A percentile compares a stretch with the other conserved stretches of the same genome.
phyloP scores from a whole-genome alignment of 2,329 filamentous ascomycete species.

The Drechslerella dactyloides region DNA sequence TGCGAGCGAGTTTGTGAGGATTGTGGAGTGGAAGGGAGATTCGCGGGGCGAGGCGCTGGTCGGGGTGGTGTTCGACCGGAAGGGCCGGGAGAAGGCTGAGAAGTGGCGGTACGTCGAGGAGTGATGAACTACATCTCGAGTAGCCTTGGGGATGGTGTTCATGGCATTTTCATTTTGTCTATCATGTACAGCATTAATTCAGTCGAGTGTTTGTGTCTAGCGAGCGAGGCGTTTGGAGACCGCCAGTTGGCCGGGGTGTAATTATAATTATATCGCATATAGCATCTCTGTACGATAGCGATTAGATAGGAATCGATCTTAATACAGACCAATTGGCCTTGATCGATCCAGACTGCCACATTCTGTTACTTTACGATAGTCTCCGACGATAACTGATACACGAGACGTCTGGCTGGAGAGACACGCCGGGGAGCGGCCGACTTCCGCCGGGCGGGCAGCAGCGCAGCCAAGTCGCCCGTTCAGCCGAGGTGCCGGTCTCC shows the following conservation, averaged over 20 bases:
- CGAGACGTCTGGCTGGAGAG: slow-evolving; percentile 21
- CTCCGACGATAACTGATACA: background rate
- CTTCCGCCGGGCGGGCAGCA: slow-evolving; percentile 14
- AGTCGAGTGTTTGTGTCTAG: background rate
- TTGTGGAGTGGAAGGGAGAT: slow-evolving; percentile 49
- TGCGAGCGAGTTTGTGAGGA: slow-evolving; percentile 42
- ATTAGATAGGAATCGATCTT: background rate
- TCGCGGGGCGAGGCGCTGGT: slow-evolving; percentile 34
- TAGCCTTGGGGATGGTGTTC: background rate
- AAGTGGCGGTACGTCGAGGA: slow-evolving; percentile 43
- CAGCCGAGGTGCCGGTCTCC: slow-evolving; percentile 41
- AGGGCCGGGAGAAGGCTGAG: slow-evolving; percentile 31
- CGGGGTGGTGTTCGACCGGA: slow-evolving; percentile 42
- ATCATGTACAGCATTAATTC: slow-evolving; percentile 18
- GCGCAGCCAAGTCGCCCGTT: slow-evolving; percentile 30
- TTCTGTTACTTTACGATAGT: background rate
- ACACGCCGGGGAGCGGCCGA: slow-evolving; percentile 42
- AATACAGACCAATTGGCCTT: slow-evolving; percentile 10
- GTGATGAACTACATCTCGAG: no score
- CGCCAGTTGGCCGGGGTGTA: no score
- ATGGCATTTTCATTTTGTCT: slow-evolving; percentile 11
- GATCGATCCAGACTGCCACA: background rate
- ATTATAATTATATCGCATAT: background rate
- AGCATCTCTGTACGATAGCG: background rate
- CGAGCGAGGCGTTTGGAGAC: no score